Evolutionary conservation across 108 stramenopile genomes (phyloP).

Genomic region (Cyclotella atomus): DNA sequence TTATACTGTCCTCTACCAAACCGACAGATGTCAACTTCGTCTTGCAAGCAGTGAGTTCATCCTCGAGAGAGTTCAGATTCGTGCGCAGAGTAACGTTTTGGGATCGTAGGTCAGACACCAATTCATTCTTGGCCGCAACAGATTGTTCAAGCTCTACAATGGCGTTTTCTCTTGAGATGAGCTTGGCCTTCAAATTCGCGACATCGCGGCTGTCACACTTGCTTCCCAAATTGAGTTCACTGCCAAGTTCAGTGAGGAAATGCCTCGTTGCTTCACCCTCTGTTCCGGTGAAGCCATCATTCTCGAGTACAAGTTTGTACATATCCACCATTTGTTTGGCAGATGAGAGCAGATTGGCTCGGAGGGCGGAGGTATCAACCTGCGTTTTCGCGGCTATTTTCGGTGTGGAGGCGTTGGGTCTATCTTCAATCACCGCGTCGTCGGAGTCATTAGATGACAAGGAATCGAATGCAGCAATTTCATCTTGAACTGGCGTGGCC

Average conservation of each 20-base stretch:
- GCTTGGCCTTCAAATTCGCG: background rate
- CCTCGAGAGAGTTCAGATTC: constrained; percentile 1
- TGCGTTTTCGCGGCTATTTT: background rate
- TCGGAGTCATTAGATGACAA: background rate
- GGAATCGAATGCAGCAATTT: background rate
- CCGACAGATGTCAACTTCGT: background rate
- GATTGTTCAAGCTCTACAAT: background rate
- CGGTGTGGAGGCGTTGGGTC: background rate
- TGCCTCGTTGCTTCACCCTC: constrained; percentile 2
- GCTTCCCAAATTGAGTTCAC: background rate
- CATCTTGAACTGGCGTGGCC: no score
- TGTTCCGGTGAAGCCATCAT: background rate
- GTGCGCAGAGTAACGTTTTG: background rate
- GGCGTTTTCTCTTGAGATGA: no score
- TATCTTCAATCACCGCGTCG: background rate
- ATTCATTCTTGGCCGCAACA: background rate
- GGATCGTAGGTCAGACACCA: background rate
- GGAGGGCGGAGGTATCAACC: background rate
- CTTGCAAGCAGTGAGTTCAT: background rate
- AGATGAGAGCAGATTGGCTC: background rate
- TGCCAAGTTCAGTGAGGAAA: background rate
- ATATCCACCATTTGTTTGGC: background rate
- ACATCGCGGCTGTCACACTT: background rate
- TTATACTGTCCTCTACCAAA: background rate
- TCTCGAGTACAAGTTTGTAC: background rate